Evolutionary conservation across 495 filamentous ascomycete species (phyloP).

Genomic region (Hypoxylon perforatum): DNA sequence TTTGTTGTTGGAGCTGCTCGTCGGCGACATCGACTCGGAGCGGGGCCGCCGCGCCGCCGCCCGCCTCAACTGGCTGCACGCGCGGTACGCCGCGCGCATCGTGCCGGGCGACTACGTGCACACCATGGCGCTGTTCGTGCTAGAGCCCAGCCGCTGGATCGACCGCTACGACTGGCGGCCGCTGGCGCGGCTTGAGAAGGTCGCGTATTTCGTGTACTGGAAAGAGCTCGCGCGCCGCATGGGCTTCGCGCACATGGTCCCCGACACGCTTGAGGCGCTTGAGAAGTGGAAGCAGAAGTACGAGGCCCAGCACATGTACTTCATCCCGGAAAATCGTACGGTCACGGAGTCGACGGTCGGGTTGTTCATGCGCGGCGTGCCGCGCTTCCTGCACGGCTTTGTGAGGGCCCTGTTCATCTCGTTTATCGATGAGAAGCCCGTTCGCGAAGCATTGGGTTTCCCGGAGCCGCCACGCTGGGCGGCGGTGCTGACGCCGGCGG

Average conservation of each 20-base stretch:
- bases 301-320: slow-evolving; percentile 65
- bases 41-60: slow-evolving; percentile 64
- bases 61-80: slow-evolving; percentile 71
- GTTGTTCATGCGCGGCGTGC: slow-evolving; percentile 66
- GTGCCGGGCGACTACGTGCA: slow-evolving; percentile 52
- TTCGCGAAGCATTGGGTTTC: slow-evolving; percentile 66
- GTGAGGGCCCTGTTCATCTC: slow-evolving; percentile 63
- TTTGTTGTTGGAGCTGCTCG: slow-evolving; percentile 68
- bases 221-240: slow-evolving; percentile 53
- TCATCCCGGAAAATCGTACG: slow-evolving; percentile 61
- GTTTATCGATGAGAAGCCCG: slow-evolving; percentile 67
- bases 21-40: slow-evolving; percentile 50
- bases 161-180: slow-evolving; percentile 55
- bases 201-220: slow-evolving; percentile 55
- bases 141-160: slow-evolving; percentile 54
- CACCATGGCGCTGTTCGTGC: slow-evolving; percentile 55
- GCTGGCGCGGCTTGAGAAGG: slow-evolving; percentile 51
- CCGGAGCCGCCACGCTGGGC: slow-evolving; percentile 53
- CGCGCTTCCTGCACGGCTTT: slow-evolving; percentile 55
- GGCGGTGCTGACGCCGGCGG: slow-evolving; percentile 49
- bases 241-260: slow-evolving; percentile 46
- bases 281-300: slow-evolving; percentile 62
- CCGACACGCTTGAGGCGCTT: slow-evolving; percentile 62
- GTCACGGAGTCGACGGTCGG: slow-evolving; percentile 66
- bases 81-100: slow-evolving; percentile 59